Percentiles rank a stretch among this genome's conserved stretches.
These are phyloP conservation scores for Triticum monococcum DNA, from an alignment of 176 grass and related monocot species.

Conservation along the genomic window DNA sequence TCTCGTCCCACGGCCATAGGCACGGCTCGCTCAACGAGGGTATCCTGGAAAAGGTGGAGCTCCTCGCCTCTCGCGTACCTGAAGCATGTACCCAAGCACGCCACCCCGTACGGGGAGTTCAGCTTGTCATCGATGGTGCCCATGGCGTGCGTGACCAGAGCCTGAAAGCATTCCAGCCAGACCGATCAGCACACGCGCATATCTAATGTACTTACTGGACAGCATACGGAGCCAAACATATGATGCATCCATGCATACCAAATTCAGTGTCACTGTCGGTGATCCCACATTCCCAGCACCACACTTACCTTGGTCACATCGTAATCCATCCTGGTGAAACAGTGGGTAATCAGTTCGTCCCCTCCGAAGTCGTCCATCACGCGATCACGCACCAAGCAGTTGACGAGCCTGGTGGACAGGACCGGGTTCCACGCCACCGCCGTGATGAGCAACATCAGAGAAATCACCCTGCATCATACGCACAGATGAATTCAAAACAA, in stretches of 20 bases:
- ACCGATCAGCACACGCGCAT: background rate
- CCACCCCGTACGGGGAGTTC: background rate
- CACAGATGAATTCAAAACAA: no score
- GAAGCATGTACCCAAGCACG: constrained; percentile 10
- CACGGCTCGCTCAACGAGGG: background rate
- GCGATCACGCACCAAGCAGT: no score
- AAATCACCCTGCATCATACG: no score
- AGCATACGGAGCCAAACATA: background rate
- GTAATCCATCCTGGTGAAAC: constrained; percentile 12
- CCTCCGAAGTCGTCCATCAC: no score
- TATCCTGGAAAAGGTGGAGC: background rate
- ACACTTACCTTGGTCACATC: background rate
- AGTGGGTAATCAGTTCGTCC: background rate
- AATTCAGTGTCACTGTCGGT: no score
- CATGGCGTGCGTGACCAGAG: constrained; percentile 14
- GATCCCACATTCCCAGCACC: background rate
- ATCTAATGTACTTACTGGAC: no score
- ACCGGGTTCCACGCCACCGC: no score
- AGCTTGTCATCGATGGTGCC: background rate
- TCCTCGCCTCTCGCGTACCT: background rate
- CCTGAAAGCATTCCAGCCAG: background rate
- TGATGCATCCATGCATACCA: no score
- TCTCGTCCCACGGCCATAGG: background rate
- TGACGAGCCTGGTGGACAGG: no score
- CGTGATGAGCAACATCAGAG: no score